These are phyloP conservation scores for Marasmius fiardii DNA, from an alignment of 1,284 basidiomycete species.

Conservation along the genomic window DNA sequence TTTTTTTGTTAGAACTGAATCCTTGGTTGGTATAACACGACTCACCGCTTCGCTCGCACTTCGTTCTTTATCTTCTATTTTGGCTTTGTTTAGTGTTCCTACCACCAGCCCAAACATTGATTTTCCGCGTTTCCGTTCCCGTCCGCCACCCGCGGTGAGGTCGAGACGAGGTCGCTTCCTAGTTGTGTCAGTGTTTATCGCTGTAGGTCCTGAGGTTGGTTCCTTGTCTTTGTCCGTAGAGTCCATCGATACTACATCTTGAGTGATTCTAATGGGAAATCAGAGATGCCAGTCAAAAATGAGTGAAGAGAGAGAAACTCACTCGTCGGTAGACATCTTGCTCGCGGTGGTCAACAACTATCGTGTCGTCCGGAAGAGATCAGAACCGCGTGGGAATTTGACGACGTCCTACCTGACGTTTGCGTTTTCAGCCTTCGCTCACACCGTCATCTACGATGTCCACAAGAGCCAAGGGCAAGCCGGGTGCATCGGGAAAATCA, in stretches of 20 bases:
- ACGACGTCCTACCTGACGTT: neutral
- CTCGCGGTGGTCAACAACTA: constrained; percentile 11
- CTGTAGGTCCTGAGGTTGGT: constrained; percentile 19
- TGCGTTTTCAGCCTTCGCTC: neutral
- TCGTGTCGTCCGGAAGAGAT: neutral
- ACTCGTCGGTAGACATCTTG: constrained; percentile 56
- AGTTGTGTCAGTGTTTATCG: constrained; percentile 4
- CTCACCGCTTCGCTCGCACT: constrained; percentile 75
- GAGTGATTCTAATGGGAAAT: constrained; percentile 22
- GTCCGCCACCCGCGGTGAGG: constrained; percentile 24
- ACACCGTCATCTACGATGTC: constrained; percentile 10
- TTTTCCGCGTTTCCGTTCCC: constrained; percentile 76
- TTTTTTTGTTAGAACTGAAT: neutral
- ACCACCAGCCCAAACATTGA: constrained; percentile 79
- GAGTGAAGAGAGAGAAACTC: constrained; percentile 17
- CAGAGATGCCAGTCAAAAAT: neutral
- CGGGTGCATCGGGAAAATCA: constrained; percentile 13
- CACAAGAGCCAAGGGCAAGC: constrained; percentile 9
- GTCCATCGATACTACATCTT: constrained; percentile 29
- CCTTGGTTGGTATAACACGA: constrained; percentile 14
- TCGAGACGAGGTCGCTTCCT: constrained; percentile 3
- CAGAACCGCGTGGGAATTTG: neutral
- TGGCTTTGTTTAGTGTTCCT: constrained; percentile 79
- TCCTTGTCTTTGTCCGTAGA: constrained; percentile 29
- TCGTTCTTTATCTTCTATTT: constrained; percentile 76